Conservation (phyloP, 441 rosid species). For the Pelargonium cotyledonis region DNA sequence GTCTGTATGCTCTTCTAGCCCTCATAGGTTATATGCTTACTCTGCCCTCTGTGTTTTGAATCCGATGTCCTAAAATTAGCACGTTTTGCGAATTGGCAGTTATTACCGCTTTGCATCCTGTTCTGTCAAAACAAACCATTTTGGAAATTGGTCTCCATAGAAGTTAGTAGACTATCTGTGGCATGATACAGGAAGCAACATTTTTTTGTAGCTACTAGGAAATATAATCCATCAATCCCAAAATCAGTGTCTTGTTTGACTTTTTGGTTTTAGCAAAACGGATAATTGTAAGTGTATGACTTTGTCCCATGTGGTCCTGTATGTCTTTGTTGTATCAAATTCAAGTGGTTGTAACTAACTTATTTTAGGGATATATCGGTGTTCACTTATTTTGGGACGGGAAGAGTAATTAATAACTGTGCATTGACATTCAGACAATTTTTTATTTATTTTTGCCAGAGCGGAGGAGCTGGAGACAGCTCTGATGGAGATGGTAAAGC, state of each 20-base stretch:
- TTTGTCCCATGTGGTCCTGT: no score
- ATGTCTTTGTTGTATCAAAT: no score
- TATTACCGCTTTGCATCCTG: not conserved
- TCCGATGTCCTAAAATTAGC: no score
- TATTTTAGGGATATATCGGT: not conserved
- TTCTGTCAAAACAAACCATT: not conserved
- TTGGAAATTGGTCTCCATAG: not conserved
- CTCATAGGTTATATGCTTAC: no score
- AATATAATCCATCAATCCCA: not conserved
- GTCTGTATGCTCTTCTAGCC: no score
- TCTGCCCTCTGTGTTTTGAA: no score
- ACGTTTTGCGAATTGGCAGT: no score
- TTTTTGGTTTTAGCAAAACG: no score
- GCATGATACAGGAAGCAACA: not conserved
- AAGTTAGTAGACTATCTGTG: not conserved
- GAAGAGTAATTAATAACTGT: not conserved
- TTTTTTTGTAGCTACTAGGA: not conserved
- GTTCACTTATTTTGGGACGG: not conserved
- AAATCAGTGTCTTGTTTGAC: no score
- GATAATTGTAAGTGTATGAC: no score
- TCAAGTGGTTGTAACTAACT: no score
- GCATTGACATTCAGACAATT: not conserved
- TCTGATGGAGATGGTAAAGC: slow-evolving; percentile 96
- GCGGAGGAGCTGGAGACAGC: slow-evolving; percentile 98
- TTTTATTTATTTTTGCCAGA: slow-evolving; percentile 33